Base-by-base conservation (phyloP, 805 yeast species). In the Maudiozyma saulgeensis region DNA sequence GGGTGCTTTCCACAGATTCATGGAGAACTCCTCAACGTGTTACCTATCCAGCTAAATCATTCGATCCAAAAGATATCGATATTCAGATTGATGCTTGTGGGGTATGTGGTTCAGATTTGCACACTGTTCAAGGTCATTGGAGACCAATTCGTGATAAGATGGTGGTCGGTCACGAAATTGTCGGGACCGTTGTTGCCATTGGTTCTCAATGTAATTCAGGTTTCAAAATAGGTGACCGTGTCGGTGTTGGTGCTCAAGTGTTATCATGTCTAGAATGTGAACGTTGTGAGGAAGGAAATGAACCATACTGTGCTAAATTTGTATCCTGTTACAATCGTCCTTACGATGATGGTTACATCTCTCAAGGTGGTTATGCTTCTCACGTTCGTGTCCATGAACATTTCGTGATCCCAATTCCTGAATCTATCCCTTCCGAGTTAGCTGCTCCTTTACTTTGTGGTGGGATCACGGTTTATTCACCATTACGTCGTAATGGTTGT, bases 381-480 rank as follows among this genome's bases (percentile, higher is more conserved):
- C 79, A 79, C 64, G 73, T 81, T 40, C 75, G 87, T 54, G 80
- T 80, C 46, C 76, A 80, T 63, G 84, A 81, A 62, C 72, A 74
- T 51, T 80, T 80, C 61, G 82, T 75, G 2, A 74, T 84, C 68
- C 79, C 79, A 43, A 76, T 84, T 51, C 90, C 91, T 41, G 77
- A 77, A 9, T 64, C 57, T 12, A 58, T 81, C 41, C 70, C 75
- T 38, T 70, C 78, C 43, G 77, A 72, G 31, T 68, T 72, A 31
- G 87, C 80, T 28, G 89, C 88, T 4, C 89, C 90, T 47, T 69
- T 84, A 68, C 68, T 83, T 69, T 84, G 93, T 71, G 91, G 87
- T 49, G 91, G 91, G 48, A 69, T 82, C 62, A 84, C 91, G 12
- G 81, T 79, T 13, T 84, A 70, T 68, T 76, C 86, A 6, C 91